Conservation (phyloP, 495 filamentous ascomycete species). For the Filosporella fistucella region DNA sequence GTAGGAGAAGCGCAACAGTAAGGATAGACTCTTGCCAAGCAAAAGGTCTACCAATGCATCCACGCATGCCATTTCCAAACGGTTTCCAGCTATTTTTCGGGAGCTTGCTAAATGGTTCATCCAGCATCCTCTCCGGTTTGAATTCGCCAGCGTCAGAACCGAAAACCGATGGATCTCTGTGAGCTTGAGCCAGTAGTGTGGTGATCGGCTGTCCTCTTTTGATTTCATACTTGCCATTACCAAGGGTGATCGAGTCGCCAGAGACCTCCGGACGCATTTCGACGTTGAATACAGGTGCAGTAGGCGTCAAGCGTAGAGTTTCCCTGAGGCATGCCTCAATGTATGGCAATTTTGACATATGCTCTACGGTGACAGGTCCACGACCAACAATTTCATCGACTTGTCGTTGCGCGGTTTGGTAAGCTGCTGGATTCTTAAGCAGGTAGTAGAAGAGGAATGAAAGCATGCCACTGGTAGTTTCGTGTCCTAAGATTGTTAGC, state of each 20-base stretch:
- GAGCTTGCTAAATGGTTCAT: conserved; percentile 53
- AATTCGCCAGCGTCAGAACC: conserved; percentile 52
- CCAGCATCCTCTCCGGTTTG: conserved; percentile 60
- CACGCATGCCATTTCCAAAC: conserved; percentile 52
- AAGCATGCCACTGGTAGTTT: conserved; percentile 60
- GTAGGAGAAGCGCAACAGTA: conserved; percentile 49
- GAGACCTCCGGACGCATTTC: conserved; percentile 34
- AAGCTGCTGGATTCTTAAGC: conserved; percentile 30
- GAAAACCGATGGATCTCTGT: conserved; percentile 42
- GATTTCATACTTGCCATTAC: conserved; percentile 65
- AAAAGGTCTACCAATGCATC: conserved; percentile 53
- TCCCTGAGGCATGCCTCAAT: conserved; percentile 58
- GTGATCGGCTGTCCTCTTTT: conserved; percentile 45
- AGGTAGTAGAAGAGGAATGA: conserved; percentile 43
- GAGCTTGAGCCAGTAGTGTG: conserved; percentile 50
- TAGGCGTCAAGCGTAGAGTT: conserved; percentile 61
- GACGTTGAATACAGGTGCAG: conserved; percentile 53
- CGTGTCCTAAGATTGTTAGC: too few relatives aligned
- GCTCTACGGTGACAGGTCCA: conserved; percentile 58
- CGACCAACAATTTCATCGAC: conserved; percentile 55
- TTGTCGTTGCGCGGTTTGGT: conserved; percentile 29
- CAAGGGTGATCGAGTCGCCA: conserved; percentile 38
- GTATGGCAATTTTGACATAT: conserved; percentile 62
- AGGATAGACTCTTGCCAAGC: conserved; percentile 60
- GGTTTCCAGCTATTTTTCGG: conserved; percentile 54